Conservation (phyloP, 169 alveolate species). For the Cryptosporidium tyzzeri region DNA sequence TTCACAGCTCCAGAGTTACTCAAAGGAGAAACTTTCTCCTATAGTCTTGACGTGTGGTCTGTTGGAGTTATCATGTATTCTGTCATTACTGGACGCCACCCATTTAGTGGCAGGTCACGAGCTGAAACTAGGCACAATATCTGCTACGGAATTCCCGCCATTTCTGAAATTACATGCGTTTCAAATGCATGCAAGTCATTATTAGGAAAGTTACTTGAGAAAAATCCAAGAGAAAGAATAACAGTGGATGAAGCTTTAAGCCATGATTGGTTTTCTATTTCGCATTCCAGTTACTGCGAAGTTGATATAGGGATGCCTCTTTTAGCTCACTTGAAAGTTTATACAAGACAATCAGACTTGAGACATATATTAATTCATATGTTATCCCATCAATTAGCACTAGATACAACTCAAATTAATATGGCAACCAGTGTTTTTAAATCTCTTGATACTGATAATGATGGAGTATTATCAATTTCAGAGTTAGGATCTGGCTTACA, state of each 20-base stretch:
- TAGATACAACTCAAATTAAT: constrained; percentile 58
- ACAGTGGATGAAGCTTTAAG: constrained; percentile 54
- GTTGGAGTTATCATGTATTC: constrained; percentile 74
- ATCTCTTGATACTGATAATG: constrained; percentile 41
- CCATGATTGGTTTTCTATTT: constrained; percentile 54
- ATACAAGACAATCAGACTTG: constrained; percentile 49
- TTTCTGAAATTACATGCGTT: constrained; percentile 20
- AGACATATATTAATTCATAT: constrained; percentile 45
- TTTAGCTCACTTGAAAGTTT: constrained; percentile 23
- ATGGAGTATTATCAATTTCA: constrained; percentile 26
- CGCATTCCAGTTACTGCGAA: constrained; percentile 42
- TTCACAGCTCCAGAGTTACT: constrained; percentile 68
- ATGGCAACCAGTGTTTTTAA: constrained; percentile 51
- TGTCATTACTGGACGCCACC: constrained; percentile 74
- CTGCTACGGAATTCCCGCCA: constrained; percentile 24
- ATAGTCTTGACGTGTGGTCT: constrained; percentile 75
- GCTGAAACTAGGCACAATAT: constrained; percentile 36
- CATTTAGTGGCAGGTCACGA: constrained; percentile 58
- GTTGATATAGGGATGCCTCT: constrained; percentile 48
- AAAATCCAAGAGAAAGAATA: constrained; percentile 51
- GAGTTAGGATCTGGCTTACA: constrained; percentile 14
- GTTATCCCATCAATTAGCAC: constrained; percentile 56
- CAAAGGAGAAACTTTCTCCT: constrained; percentile 50
- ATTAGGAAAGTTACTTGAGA: constrained; percentile 28
- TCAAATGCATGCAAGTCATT: constrained; percentile 33